Evolutionary conservation across 2,329 filamentous ascomycete species (phyloP), one percentile per base, ranked within the genome.

Genomic region (Fusarium tupiense): DNA sequence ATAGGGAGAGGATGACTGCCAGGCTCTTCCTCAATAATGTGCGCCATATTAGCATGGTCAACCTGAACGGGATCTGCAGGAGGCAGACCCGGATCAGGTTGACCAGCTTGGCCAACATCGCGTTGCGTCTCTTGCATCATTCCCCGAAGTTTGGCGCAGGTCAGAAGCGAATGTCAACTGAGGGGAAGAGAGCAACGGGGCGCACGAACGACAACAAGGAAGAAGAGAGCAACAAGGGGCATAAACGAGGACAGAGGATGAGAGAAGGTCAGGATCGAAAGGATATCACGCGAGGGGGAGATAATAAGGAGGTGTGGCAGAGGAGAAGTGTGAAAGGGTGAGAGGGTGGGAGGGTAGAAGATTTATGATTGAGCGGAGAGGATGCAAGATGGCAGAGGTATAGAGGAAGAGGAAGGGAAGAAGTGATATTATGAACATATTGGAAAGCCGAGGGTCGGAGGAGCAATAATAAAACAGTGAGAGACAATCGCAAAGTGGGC

Each of bases 101-200:
- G 17, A 26, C 44, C 44, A 46, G 44, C 44, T 14, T 46, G 44
- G 44, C 19, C 12, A 13, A 5, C 2, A 47, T 29, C 7, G 19
- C 8, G 4, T 6, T 3, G 0, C 17, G 8, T 14, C 0, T 46
- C 5, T 7, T 5, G 17, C 0, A 0, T 46, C 24, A 5, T 26
- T 29, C 5, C 8, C 8, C 2, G 24, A 8, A 6, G 24, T 4
- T 22, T 47, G 44, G 19, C 19, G 13, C 7, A 16, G 1, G 5
- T 29, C 26, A 8, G 6, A 11, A 47, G 26, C 44, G 19, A 4
- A 22, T 7, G 10, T 47, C 19, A 2, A 14, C 24, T 3, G 44
- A 47, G 8, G 5, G 9, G 44, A 5, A 14, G 24, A 47, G 24
- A 47, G 44, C 1, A 22, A 29, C 44, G 4, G 24, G 19, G 5